Evolutionary conservation across 1,284 basidiomycete species (phyloP), one percentile per base, ranked within the genome.

Genomic region (Leccinum angustisporum): DNA sequence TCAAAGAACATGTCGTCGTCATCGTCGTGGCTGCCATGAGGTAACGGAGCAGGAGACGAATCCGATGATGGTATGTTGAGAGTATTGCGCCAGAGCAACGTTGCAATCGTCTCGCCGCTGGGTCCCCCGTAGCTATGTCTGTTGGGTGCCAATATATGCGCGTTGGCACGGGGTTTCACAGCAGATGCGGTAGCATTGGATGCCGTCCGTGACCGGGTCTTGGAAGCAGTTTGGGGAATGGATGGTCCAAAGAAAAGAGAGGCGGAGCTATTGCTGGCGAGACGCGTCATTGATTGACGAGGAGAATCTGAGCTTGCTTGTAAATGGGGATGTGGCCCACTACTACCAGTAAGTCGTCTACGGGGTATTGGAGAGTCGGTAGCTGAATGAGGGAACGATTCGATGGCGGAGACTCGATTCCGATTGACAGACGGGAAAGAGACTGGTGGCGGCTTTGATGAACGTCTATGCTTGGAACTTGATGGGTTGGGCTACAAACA

Each of bases 231-330:
- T 57, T 75, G 70, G 40, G 80, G 77, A 61, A 90, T 88, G 33
- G 83, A 67, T 6, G 89, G 88, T 1, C 88, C 88, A 66, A 91
- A 91, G 72, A 92, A 91, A 6, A 89, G 72, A 0, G 88, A 87
- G 4, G 86, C 88, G 2, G 87, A 86, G 54, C 79, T 79, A 56
- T 76, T 85, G 60, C 79, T 81, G 55, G 79, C 67, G 1, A 80
- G 72, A 18, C 82, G 77, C 30, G 72, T 70, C 58, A 76, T 65
- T 3, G 74, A 63, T 30, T 54, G 56, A n/a, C 70, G 69, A 46
- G 79, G 61, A 69, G 72, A 57, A 25, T 72, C 53, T 3, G 70
- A 4, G 18, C 56, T 65, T n/a, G 57, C 48, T 50, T 68, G 66
- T 33, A 66, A 57, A 16, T 65, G 66, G 1, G 65, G 71, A 58